Conservation (phyloP, 192 early-diverging fungal genomes). For the Chytriomyces confervae region DNA sequence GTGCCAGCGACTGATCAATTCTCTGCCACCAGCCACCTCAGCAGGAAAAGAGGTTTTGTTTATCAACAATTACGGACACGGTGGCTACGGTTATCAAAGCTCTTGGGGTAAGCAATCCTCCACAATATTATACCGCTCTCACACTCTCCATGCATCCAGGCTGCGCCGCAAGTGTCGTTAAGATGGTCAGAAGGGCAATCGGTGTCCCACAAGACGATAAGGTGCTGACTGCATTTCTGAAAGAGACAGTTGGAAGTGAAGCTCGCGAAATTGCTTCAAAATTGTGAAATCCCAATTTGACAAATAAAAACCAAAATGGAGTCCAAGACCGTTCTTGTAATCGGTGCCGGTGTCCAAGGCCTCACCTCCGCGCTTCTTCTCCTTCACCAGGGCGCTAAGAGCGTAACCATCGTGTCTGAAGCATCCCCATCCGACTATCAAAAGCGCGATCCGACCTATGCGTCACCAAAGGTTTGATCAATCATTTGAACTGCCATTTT, state of each 20-base stretch:
- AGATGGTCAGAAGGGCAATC: conserved; percentile 22
- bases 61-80: conserved; percentile 60
- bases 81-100: conserved; percentile 48
- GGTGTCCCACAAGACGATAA: conserved; percentile 19
- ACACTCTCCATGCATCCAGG: conserved; percentile 42
- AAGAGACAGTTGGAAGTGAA: neutral
- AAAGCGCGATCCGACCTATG: conserved; percentile 21
- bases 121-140: conserved; percentile 39
- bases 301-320: conserved; percentile 16
- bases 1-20: neutral
- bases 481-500: neutral
- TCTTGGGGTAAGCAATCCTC: conserved; percentile 18
- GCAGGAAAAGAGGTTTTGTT: conserved; percentile 40
- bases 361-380: conserved; percentile 70
- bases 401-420: conserved; percentile 67
- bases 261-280: neutral
- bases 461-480: conserved; percentile 19
- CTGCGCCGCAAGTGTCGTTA: conserved; percentile 42
- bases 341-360: conserved; percentile 81
- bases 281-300: neutral
- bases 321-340: conserved; percentile 49
- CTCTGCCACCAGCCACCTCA: conserved; percentile 18
- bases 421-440: conserved; percentile 51
- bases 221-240: conserved; percentile 9
- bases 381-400: conserved; percentile 60